Evolutionary conservation across 352 stramenopile genomes (phyloP).

Genomic region (Pythium guiyangense): DNA sequence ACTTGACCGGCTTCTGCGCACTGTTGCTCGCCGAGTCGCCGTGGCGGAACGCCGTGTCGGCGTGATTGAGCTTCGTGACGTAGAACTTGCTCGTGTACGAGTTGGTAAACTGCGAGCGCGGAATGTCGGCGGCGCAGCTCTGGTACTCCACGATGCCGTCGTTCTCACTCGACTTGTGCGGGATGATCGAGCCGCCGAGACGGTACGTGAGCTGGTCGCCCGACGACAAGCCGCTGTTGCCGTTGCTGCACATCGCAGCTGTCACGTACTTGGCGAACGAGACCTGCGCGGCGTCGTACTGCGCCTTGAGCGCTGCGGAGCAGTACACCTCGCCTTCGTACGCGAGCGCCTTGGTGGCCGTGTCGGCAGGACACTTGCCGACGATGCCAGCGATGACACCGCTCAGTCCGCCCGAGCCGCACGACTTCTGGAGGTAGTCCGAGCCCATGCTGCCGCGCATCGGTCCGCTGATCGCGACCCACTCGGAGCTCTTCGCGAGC

Average conservation of each 20-base stretch:
- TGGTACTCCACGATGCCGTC: too few relatives aligned
- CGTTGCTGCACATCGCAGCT: too few relatives aligned
- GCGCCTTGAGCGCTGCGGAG: too few relatives aligned
- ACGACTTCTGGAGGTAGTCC: constrained; percentile 30
- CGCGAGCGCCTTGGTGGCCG: constrained; percentile 22
- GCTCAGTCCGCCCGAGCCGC: constrained; percentile 16
- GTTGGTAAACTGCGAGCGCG: too few relatives aligned
- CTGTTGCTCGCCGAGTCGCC: constrained; percentile 43
- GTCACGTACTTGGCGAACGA: too few relatives aligned
- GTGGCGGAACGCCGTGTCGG: constrained; percentile 54
- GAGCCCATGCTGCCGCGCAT: constrained; percentile 50
- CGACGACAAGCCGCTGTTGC: too few relatives aligned
- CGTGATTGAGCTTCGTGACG: constrained; percentile 67
- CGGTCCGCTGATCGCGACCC: constrained; percentile 34
- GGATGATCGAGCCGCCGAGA: too few relatives aligned
- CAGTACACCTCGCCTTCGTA: constrained; percentile 28
- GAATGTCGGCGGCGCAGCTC: too few relatives aligned
- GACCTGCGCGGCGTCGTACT: too few relatives aligned
- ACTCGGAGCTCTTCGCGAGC: constrained; percentile 20
- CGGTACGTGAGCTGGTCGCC: too few relatives aligned
- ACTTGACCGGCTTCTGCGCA: constrained; percentile 56
- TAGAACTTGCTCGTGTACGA: too few relatives aligned
- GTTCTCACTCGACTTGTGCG: too few relatives aligned
- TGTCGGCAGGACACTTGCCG: constrained; percentile 25
- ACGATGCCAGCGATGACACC: constrained; percentile 25